Base-by-base conservation (phyloP, 2,329 filamentous ascomycete species). In the Bipolaris sorokiniana region DNA sequence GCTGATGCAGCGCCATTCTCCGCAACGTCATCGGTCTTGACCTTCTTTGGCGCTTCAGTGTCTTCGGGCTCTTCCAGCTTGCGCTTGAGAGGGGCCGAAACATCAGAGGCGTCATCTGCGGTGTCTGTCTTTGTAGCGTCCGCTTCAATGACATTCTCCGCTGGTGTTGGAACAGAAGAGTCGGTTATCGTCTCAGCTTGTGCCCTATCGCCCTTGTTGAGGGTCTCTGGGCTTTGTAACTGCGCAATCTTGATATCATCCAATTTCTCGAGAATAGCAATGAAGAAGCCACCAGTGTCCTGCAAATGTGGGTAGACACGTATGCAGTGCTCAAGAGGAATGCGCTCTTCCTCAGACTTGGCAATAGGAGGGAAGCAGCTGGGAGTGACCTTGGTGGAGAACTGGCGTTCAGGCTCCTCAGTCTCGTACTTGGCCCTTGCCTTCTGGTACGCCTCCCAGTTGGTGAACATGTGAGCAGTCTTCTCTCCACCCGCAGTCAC, bases 201-300 rank as follows among this genome's bases (percentile, higher is more conserved):
- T 2, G 54, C 50, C 49, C 67, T 67, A 28, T 65, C 10, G 69
- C 61, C 52, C 70, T 70, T 13, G 70, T 63, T 63, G 16, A 62
- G 56, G 20, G 70, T 70, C 48, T 67, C 64, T 15, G 70, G 65
- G 41, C 65, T 68, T 48, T 65, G 63, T 10, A 70, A 61, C 47
- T 74, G 71, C 11, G 66, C 61, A 49, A 71, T 63, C 59, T 75
- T 76, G 59, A 74, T 74, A 54, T 97, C 95, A 23, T 86, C 85
- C 74, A 89, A 88, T 83, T 99, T 99, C 81, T 97, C 90, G 16
- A 99, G 80, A 0, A 97, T 93, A 0, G 92, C 90, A 73, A 99
- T 97, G 80, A 99, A 99, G 83, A 99, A 99, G 20, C 90, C 94
- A 54, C 95, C 95, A 3, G 95, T 99, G 69, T 99, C 92, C 78